A percentile compares a stretch with the other conserved stretches of the same genome.
phyloP scores from a whole-genome alignment of 345 rosid species.

The Arabis alpina region DNA sequence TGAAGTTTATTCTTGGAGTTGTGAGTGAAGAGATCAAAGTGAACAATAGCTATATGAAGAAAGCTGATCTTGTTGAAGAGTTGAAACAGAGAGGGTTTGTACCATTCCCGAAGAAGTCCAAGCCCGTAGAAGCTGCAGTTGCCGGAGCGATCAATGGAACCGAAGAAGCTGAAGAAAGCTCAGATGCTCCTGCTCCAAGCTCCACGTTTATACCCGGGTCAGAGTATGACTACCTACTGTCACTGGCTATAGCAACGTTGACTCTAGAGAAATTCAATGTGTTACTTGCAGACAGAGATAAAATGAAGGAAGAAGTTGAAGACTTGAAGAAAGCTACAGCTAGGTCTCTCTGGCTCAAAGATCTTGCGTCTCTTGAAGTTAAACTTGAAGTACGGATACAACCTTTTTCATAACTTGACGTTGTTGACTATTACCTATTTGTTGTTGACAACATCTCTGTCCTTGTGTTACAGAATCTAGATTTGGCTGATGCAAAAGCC shows the following conservation, averaged over 20 bases:
- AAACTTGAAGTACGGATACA: conserved; percentile 70
- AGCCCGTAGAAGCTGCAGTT: conserved; percentile 61
- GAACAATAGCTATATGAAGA: conserved; percentile 88
- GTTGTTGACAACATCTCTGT: no score
- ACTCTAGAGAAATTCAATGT: conserved; percentile 81
- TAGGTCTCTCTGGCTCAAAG: conserved; percentile 69
- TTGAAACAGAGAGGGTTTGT: conserved; percentile 76
- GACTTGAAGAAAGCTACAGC: conserved; percentile 63
- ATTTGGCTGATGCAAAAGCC: conserved; percentile 52
- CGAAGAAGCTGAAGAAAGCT: conserved; percentile 64
- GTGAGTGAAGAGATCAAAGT: conserved; percentile 85
- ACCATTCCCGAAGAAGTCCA: conserved; percentile 74
- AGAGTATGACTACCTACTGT: conserved; percentile 85
- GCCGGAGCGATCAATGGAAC: conserved; percentile 66
- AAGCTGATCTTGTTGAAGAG: conserved; percentile 76
- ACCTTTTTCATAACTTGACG: no score
- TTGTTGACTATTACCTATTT: no score
- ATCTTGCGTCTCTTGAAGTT: conserved; percentile 65
- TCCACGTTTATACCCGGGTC: conserved; percentile 50
- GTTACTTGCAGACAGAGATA: conserved; percentile 66
- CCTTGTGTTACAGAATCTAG: conserved; percentile 57
- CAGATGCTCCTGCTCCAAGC: conserved; percentile 22
- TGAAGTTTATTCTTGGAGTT: conserved; percentile 84
- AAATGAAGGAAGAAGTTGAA: conserved; percentile 58
- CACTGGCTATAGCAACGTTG: conserved; percentile 75